Evolutionary conservation across 2,329 filamentous ascomycete genomes (phyloP), one percentile per base, ranked within the genome.

Genomic region (Penicillium crustosum): DNA sequence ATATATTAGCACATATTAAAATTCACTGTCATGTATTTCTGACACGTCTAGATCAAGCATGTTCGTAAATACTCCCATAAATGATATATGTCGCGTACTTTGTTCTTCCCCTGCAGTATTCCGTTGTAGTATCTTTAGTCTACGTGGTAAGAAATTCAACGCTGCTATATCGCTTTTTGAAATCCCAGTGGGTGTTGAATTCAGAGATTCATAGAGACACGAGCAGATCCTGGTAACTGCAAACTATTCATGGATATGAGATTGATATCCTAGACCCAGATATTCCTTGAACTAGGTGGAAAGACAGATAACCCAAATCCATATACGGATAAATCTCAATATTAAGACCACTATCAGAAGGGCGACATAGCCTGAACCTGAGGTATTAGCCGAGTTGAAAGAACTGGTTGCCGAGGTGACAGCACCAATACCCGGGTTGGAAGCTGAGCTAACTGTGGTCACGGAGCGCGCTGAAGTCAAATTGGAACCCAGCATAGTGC

Each of bases 31-130:
- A 1, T 7, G 6, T 7, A n/a, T 13, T n/a, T 23, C 3, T 25
- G 8, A 35, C 3, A 35, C 3, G 12, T 23, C 29, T 35, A 0
- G 2, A 12, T 3, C 2, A 33, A 12, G 2, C 1, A 1, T 10
- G 0, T 2, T 33, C 2, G n/a, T 23, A 47, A 1, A 17, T 21
- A 8, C 19, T 23, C 1, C 1, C 8, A 17, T 17, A 23, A 17
- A 15, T 8, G 1, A 13, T 4, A 3, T 15, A 45, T 19, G 13
- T 19, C 2, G 10, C 1, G n/a, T 8, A 31, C 6, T 12, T 21
- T 31, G n/a, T 15, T 33, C 3, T 8, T 13, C 1, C 19, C 17
- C n/a, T 0, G 43, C 5, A 23, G 8, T 33, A 47, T 8, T 2
- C n/a, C n/a, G n/a, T n/a, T 0, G 43, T 3, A 23, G 8, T 33